A percentile compares a stretch with the other conserved stretches of the same genome.
phyloP scores from a whole-genome alignment of 352 stramenopile genomes.

The Blastocystis sp. region DNA sequence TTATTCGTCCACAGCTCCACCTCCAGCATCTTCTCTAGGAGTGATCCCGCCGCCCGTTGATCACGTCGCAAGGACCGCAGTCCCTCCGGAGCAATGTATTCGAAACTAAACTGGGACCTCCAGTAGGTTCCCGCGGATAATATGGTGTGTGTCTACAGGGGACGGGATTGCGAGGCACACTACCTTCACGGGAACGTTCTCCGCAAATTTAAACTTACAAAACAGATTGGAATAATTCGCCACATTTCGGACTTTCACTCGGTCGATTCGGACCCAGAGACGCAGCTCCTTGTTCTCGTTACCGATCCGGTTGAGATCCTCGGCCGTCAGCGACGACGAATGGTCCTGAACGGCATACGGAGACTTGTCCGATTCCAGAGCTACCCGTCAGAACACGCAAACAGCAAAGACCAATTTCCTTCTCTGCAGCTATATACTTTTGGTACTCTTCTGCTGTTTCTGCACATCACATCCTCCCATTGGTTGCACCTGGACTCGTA shows the following conservation, averaged over 20 bases:
- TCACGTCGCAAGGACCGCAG: slow-evolving; percentile 54
- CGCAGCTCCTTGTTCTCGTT: slow-evolving; percentile 67
- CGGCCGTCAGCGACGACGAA: not conserved
- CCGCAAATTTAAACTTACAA: slow-evolving; percentile 68
- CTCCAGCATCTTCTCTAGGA: slow-evolving; percentile 60
- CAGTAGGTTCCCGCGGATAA: slow-evolving; percentile 56
- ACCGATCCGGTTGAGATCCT: slow-evolving; percentile 39
- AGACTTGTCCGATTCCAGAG: slow-evolving; percentile 44
- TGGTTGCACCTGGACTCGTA: slow-evolving; percentile 53
- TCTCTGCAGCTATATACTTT: slow-evolving; percentile 63
- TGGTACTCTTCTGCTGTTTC: slow-evolving; percentile 66
- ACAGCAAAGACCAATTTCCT: slow-evolving; percentile 37
- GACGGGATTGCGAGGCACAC: not conserved
- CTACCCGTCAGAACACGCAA: not conserved
- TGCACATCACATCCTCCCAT: not conserved
- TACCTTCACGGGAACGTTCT: slow-evolving; percentile 39
- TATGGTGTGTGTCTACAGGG: slow-evolving; percentile 50
- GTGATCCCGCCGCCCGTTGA: not conserved
- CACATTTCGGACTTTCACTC: slow-evolving; percentile 63
- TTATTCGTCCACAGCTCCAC: slow-evolving; percentile 55
- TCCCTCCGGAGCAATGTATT: slow-evolving; percentile 67
- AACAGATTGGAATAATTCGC: slow-evolving; percentile 55
- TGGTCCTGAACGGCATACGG: not conserved
- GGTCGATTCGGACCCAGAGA: slow-evolving; percentile 62
- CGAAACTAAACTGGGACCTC: slow-evolving; percentile 64